A percentile compares a stretch with the other conserved stretches of the same genome.
Evolutionary conservation across 306 rosid genomes (phyloP).

Genomic region (Arachis stenosperma): DNA sequence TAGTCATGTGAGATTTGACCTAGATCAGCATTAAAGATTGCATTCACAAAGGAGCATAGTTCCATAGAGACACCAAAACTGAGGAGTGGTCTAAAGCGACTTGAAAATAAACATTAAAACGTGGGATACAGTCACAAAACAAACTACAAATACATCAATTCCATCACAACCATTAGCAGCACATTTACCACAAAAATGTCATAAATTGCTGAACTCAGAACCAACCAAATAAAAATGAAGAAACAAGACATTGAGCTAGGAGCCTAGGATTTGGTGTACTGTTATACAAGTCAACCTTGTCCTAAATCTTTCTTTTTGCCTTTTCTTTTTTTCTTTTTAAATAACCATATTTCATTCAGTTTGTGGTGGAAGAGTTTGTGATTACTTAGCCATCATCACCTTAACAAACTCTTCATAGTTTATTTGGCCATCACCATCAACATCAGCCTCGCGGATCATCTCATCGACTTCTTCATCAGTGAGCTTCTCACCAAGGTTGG

Average conservation of each 20-base stretch:
- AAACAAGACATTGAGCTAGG: conserved; percentile 7
- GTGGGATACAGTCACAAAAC: conserved; percentile 17
- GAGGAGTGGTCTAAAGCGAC: background rate
- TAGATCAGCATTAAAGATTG: conserved; percentile 3
- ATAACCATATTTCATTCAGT: background rate
- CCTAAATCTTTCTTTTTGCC: background rate
- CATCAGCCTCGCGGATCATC: conserved; percentile 92
- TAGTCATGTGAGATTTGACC: background rate
- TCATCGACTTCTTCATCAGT: conserved; percentile 89
- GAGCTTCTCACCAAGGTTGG: conserved; percentile 89
- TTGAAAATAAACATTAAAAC: conserved; percentile 37
- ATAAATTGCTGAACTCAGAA: conserved; percentile 42
- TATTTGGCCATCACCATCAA: conserved; percentile 93
- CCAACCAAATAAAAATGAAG: conserved; percentile 29
- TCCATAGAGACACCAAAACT: background rate
- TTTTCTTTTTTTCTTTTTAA: background rate
- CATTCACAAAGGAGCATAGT: background rate
- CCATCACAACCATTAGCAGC: conserved; percentile 30
- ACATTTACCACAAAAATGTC: conserved; percentile 33
- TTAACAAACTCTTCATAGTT: conserved; percentile 83
- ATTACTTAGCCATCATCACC: conserved; percentile 94
- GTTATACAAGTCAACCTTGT: conserved; percentile 32
- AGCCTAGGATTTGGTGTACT: conserved; percentile 9
- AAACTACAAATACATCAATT: conserved; percentile 29
- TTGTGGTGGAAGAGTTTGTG: conserved; percentile 4